Percentiles rank a stretch among this genome's conserved stretches.
Evolutionary conservation across 805 yeast species (phyloP).

Genomic region (Jamesozyma gamospora): DNA sequence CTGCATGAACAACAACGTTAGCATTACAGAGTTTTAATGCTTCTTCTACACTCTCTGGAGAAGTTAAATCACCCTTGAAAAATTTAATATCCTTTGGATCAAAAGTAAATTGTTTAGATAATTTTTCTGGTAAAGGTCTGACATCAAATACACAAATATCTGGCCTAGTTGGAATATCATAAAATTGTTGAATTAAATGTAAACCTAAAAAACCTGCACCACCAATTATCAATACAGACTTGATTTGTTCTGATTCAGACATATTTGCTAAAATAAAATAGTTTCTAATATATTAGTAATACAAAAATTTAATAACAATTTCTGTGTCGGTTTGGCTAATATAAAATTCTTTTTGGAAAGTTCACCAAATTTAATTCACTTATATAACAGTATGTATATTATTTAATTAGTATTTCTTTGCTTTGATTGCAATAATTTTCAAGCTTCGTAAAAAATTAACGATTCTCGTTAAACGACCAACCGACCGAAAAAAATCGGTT

Average conservation of each 20-base stretch:
- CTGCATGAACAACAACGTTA: conserved; percentile 82
- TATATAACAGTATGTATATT: too few relatives aligned
- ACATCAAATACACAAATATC: conserved; percentile 81
- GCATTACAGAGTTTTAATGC: conserved; percentile 56
- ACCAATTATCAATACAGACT: conserved; percentile 70
- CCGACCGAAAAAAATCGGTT: background rate
- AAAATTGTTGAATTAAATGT: conserved; percentile 81
- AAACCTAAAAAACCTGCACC: conserved; percentile 93
- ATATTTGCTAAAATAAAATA: background rate
- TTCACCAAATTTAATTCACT: too few relatives aligned
- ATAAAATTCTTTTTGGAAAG: too few relatives aligned
- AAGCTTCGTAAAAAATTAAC: too few relatives aligned
- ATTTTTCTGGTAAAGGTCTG: conserved; percentile 68
- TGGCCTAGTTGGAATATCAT: conserved; percentile 53
- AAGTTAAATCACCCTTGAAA: conserved; percentile 79
- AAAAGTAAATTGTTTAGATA: conserved; percentile 69
- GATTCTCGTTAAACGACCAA: background rate
- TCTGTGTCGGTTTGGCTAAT: too few relatives aligned
- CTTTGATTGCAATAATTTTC: too few relatives aligned
- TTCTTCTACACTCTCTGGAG: conserved; percentile 49
- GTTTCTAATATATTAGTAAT: too few relatives aligned
- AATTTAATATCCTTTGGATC: conserved; percentile 46
- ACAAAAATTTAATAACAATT: too few relatives aligned
- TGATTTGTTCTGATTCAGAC: conserved; percentile 6
- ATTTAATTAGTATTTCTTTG: too few relatives aligned